Evolutionary conservation across 148 eudicot genomes (phyloP).

Genomic region (Cornus kousa): DNA sequence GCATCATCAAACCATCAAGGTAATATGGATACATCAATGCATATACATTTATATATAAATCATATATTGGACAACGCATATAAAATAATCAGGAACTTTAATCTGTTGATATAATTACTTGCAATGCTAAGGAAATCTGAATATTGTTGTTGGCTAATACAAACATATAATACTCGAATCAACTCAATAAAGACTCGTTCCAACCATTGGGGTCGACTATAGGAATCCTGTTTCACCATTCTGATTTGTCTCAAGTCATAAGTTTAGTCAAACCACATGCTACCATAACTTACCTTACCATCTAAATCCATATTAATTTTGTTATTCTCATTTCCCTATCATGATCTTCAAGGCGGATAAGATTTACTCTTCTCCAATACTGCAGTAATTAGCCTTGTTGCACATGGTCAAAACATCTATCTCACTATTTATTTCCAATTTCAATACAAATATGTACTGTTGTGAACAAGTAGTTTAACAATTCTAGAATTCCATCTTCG

Average conservation of each 20-base stretch:
- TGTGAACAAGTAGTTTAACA: too few species aligned
- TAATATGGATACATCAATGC: conserved; percentile 13
- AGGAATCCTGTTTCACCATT: neutral
- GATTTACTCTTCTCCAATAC: neutral
- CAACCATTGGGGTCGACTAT: neutral
- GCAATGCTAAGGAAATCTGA: neutral
- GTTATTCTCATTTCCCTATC: neutral
- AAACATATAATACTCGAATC: neutral
- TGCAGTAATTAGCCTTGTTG: neutral
- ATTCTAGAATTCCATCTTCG: too few species aligned
- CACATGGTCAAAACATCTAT: neutral
- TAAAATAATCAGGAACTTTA: neutral
- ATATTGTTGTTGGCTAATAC: neutral
- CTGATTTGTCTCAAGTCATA: neutral
- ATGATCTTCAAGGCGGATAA: neutral
- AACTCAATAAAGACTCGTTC: neutral
- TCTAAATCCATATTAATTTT: neutral
- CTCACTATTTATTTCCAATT: neutral
- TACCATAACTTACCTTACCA: neutral
- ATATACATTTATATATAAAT: neutral
- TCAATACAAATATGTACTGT: too few species aligned
- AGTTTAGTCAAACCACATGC: neutral
- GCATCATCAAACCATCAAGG: conserved; percentile 77
- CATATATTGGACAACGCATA: neutral
- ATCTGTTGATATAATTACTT: neutral